A percentile compares a stretch with the other conserved stretches of the same genome.
These are phyloP conservation scores for Annulohypoxylon nitens DNA, from an alignment of 495 filamentous ascomycete species.

Conservation along the genomic window DNA sequence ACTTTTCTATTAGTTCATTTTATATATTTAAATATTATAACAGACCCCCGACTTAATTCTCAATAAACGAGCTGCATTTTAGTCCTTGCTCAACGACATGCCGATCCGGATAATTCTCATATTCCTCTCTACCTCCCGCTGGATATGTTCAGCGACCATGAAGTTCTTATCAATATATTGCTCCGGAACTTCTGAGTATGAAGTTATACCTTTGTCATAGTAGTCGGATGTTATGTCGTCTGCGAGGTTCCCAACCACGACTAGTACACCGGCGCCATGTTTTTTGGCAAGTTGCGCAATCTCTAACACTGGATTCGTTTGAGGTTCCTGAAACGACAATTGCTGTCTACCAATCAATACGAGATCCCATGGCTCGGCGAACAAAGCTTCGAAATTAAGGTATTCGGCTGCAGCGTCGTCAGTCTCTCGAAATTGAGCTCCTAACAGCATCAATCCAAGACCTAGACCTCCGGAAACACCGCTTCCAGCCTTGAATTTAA, in stretches of 20 bases:
- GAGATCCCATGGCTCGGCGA: conserved; percentile 5
- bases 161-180: not conserved
- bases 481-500: not conserved
- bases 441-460: not conserved
- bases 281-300: conserved; percentile 4
- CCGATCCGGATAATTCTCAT: conserved; percentile 9
- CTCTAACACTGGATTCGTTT: not conserved
- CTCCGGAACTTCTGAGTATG: not conserved
- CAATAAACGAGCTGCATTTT: not conserved
- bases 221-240: not conserved
- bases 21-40: not conserved
- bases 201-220: not conserved
- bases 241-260: not conserved
- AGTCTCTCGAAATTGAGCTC: not conserved
- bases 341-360: not conserved
- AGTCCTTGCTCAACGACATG: not conserved
- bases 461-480: conserved; percentile 18
- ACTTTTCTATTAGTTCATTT: not conserved
- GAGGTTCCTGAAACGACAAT: not conserved
- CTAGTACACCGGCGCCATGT: not conserved
- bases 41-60: not conserved
- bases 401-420: not conserved
- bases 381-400: not conserved
- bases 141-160: not conserved
- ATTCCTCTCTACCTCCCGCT: not conserved